These are phyloP conservation scores for Colletotrichum gigasporum DNA, from an alignment of 2,329 filamentous ascomycete genomes.

Conservation along the genomic window DNA sequence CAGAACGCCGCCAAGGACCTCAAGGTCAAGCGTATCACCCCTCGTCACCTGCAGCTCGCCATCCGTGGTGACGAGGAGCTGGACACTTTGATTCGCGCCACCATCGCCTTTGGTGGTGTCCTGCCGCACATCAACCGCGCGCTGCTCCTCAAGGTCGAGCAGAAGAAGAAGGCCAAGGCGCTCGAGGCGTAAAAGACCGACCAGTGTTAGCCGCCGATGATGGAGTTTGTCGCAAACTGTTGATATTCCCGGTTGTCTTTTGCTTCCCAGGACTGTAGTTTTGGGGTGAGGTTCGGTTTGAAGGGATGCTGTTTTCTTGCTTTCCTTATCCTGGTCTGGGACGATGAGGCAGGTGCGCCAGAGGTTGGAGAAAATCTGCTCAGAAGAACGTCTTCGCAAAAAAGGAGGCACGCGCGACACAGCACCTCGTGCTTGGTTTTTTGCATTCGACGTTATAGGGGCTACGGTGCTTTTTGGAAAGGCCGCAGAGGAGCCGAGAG, in stretches of 20 bases:
- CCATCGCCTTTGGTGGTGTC: slow-evolving; percentile 98
- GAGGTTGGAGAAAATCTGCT: slow-evolving; percentile 2
- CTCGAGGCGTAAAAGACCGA: slow-evolving; percentile 31
- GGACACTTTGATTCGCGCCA: slow-evolving; percentile 95
- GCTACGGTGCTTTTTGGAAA: slow-evolving; percentile 4
- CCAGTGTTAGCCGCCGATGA: slow-evolving; percentile 33
- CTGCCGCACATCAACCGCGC: slow-evolving; percentile 99
- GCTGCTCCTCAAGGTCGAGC: slow-evolving; percentile 92
- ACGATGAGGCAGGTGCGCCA: slow-evolving; percentile 21
- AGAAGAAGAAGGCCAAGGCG: slow-evolving; percentile 87
- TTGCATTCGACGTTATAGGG: background rate
- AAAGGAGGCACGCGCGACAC: slow-evolving; percentile 9
- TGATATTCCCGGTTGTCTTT: slow-evolving; percentile 25
- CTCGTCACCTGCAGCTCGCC: slow-evolving; percentile 95
- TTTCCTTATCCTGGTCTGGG: slow-evolving; percentile 20
- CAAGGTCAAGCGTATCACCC: slow-evolving; percentile 99
- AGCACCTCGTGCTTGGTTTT: slow-evolving; percentile 9
- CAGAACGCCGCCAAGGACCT: slow-evolving; percentile 98
- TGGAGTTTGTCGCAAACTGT: background rate
- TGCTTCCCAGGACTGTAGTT: slow-evolving; percentile 18
- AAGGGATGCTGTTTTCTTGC: slow-evolving; percentile 16
- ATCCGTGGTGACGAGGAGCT: slow-evolving; percentile 99
- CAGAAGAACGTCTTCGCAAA: background rate
- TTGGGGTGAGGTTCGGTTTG: slow-evolving; percentile 16
- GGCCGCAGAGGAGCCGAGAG: slow-evolving; percentile 8